These are phyloP conservation scores for Chytriomyces sp. DNA, from an alignment of 192 early-diverging fungal species.

Conservation along the genomic window DNA sequence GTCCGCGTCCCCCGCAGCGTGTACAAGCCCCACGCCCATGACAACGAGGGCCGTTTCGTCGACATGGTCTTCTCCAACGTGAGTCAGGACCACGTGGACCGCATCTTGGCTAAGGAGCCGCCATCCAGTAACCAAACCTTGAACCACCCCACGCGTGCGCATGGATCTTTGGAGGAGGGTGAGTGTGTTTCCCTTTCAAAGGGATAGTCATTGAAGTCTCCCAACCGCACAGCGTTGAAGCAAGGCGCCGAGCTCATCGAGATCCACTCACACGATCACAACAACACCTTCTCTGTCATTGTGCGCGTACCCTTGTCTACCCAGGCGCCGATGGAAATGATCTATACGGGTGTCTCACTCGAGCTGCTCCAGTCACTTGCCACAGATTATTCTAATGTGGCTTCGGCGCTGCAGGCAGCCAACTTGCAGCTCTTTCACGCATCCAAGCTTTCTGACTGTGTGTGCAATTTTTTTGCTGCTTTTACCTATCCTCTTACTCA, in stretches of 20 bases:
- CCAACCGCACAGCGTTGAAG: background rate
- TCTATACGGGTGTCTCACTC: slow-evolving; percentile 15
- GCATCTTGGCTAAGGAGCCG: background rate
- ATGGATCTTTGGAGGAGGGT: slow-evolving; percentile 6
- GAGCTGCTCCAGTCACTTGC: background rate
- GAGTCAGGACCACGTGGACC: too few relatives aligned
- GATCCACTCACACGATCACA: slow-evolving; percentile 12
- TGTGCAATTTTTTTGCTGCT: background rate
- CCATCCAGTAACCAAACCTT: background rate
- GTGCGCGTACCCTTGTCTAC: background rate
- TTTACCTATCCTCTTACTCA: background rate
- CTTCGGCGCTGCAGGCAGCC: background rate
- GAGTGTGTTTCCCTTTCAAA: too few relatives aligned
- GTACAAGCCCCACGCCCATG: too few relatives aligned
- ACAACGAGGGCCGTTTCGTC: too few relatives aligned
- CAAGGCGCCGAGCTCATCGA: slow-evolving; percentile 1
- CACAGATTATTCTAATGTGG: background rate
- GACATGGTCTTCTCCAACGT: slow-evolving; percentile 5
- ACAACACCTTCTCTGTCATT: slow-evolving; percentile 23
- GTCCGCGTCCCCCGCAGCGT: too few relatives aligned
- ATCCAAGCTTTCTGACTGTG: slow-evolving; percentile 11
- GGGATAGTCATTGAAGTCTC: too few relatives aligned
- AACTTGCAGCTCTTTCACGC: background rate
- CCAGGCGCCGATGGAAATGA: slow-evolving; percentile 4
- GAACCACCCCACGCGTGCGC: background rate